Percentiles rank a stretch among this genome's conserved stretches.
Evolutionary conservation across 1,284 basidiomycete genomes (phyloP).

Genomic region (Melampsora larici-populina): DNA sequence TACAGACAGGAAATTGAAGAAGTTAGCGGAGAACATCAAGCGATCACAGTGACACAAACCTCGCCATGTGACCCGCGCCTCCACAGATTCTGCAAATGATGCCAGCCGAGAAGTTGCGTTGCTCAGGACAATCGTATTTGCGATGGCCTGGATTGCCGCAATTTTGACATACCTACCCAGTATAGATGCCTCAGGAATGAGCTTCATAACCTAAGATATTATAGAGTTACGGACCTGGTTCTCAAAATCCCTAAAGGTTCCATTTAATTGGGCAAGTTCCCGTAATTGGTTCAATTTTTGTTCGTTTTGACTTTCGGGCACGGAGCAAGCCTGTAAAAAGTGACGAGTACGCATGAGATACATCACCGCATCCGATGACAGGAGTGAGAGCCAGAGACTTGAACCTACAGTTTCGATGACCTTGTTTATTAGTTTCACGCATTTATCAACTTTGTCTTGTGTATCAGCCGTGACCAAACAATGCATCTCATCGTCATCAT

Average conservation of each 20-base stretch:
- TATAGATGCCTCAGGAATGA: conserved; percentile 52
- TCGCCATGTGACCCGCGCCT: conserved; percentile 87
- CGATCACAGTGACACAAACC: conserved; percentile 51
- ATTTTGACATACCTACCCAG: conserved; percentile 42
- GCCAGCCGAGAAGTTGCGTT: conserved; percentile 93
- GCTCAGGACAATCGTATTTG: conserved; percentile 95
- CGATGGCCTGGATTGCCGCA: conserved; percentile 60
- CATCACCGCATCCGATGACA: background rate
- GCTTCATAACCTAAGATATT: conserved; percentile 85
- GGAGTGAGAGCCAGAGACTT: background rate
- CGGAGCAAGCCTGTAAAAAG: conserved; percentile 77
- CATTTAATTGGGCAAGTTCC: conserved; percentile 94
- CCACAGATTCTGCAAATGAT: conserved; percentile 96
- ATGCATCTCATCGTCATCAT: conserved; percentile 96
- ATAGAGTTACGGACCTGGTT: conserved; percentile 87
- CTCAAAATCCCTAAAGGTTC: conserved; percentile 97
- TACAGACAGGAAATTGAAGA: background rate
- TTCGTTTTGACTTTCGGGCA: conserved; percentile 98
- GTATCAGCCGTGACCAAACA: conserved; percentile 92
- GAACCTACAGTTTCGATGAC: conserved; percentile 91
- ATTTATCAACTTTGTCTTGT: conserved; percentile 82
- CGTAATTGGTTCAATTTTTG: conserved; percentile 99
- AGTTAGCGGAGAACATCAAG: background rate
- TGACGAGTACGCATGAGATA: background rate
- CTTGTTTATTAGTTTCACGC: conserved; percentile 91